Conservation (phyloP, 2,329 filamentous ascomycete species). For the Shiraia sp. region DNA sequence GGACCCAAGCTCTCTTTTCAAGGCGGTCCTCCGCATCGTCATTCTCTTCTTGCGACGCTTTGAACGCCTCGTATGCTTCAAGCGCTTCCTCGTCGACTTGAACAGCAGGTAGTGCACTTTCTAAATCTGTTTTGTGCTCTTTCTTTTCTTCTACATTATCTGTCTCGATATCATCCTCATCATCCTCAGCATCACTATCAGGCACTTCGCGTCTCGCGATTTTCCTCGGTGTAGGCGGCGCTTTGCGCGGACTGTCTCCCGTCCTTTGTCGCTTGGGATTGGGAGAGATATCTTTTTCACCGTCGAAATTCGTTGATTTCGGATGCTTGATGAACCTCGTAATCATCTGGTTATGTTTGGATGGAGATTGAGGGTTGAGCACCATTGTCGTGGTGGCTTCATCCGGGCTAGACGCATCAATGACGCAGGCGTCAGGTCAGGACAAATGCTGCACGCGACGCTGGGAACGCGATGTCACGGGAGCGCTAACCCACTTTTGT, state of each 20-base stretch:
- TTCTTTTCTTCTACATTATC: conserved; percentile 16
- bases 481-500: conserved; percentile 4
- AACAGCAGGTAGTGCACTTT: conserved; percentile 71
- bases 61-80: conserved; percentile 74
- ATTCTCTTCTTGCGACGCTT: conserved; percentile 57
- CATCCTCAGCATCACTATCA: conserved; percentile 47
- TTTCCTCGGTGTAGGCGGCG: conserved; percentile 26
- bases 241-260: conserved; percentile 27
- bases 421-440: conserved; percentile 4
- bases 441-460: conserved; percentile 10
- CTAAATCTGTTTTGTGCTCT: conserved; percentile 66
- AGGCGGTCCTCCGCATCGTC: conserved; percentile 54
- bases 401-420: conserved; percentile 6
- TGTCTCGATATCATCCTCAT: conserved; percentile 32
- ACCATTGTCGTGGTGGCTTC: conserved; percentile 28
- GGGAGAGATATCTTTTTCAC: conserved; percentile 43
- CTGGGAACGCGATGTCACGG: conserved; percentile 21
- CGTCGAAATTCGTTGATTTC: conserved; percentile 50
- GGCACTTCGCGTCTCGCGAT: conserved; percentile 37
- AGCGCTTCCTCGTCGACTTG: conserved; percentile 71
- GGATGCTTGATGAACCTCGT: conserved; percentile 49
- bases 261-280: conserved; percentile 50
- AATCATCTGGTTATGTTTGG: conserved; percentile 55
- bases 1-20: conserved; percentile 67
- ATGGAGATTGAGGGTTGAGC: conserved; percentile 46